Percentiles rank a stretch among this genome's conserved stretches.
phyloP scores from a whole-genome alignment of 129 eudicot genomes.

The Artemisia argyi region DNA sequence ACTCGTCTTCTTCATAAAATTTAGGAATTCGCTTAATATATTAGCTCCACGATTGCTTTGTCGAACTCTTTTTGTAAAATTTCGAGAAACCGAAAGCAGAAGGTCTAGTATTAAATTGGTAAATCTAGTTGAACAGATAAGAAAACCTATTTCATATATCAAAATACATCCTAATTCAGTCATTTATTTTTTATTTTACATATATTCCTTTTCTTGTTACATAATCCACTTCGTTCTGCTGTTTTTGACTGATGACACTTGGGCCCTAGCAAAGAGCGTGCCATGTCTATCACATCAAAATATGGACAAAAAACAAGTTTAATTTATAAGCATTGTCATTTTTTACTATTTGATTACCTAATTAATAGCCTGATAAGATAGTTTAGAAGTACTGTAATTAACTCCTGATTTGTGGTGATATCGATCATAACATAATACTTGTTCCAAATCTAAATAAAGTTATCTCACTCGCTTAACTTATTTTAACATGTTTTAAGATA shows the following conservation, averaged over 20 bases:
- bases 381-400: too few relatives aligned
- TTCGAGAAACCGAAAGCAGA: background rate
- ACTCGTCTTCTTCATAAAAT: too few relatives aligned
- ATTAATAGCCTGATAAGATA: too few relatives aligned
- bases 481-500: too few relatives aligned
- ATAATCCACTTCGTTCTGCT: background rate
- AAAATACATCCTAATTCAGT: background rate
- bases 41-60: background rate
- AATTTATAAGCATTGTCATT: too few relatives aligned
- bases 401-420: too few relatives aligned
- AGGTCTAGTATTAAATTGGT: background rate
- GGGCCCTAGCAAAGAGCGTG: constrained; percentile 26
- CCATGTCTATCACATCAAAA: constrained; percentile 24
- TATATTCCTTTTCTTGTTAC: background rate
- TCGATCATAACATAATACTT: too few relatives aligned
- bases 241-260: constrained; percentile 9
- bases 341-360: too few relatives aligned
- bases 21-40: too few relatives aligned
- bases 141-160: background rate
- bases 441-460: too few relatives aligned
- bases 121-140: too few relatives aligned
- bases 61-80: background rate
- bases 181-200: background rate
- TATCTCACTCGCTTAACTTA: too few relatives aligned
- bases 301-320: background rate